Base-by-base conservation (phyloP, 192 early-diverging fungal species). In the Podila minutissima region DNA sequence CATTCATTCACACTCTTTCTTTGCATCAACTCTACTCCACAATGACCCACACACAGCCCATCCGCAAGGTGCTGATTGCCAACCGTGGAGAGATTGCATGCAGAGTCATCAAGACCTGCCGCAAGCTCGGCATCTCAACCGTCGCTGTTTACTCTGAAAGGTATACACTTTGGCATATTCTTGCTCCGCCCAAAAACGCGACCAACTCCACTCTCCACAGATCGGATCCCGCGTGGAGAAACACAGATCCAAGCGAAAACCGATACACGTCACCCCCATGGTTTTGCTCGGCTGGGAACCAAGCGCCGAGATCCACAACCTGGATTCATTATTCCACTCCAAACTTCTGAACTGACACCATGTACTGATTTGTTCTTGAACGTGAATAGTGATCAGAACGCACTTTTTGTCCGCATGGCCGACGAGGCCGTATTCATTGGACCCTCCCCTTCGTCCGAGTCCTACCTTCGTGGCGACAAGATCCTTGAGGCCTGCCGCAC, bases 31-130 rank as follows among this genome's bases (percentile, higher is more conserved):
- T 24, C 28, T 29, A 26, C 63, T 17, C 29, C 64, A n/a, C 29
- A 48, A 75, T 83, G 74, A 67, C 66, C 24, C 60, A 82, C 2
- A n/a, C 62, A 32, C 67, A 67, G 12, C 77, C 71, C 63, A 88
- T 88, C 68, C 75, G 72, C 48, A 87, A 85, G 61, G 62, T 89
- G 32, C 72, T 89, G 15, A 91, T 93, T 15, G 94, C 94, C 11
- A 95, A 95, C 83, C 87, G 94, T 32, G 94, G 94, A 48, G 94
- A 95, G 77, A 95, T 95, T 70, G 92, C 93, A 41, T 88, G 91
- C 65, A 83, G 94, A 64, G 86, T 95, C 67, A 87, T 95, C n/a
- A 85, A 89, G 48, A 88, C 93, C 26, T 89, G 87, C 29, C 85
- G 86, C 35, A 85, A 91, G 65, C 87, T 95, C 64, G 91, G 91